These are phyloP conservation scores for Chenopodium berlandieri DNA, from an alignment of 148 eudicot species.

Conservation along the genomic window DNA sequence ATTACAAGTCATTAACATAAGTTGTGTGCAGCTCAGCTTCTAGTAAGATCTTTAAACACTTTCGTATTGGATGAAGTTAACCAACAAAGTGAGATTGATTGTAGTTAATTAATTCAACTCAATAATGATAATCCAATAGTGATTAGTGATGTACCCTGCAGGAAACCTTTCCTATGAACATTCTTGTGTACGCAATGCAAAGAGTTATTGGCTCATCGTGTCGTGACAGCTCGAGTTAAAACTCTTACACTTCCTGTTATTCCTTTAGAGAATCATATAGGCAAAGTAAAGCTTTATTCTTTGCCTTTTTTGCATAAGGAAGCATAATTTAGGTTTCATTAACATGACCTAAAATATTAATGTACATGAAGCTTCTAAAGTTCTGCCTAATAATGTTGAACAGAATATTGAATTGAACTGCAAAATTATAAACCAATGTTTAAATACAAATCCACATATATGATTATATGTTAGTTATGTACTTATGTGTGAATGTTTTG, in stretches of 20 bases:
- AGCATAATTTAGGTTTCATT: conserved; percentile 4
- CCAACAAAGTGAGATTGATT: conserved; percentile 8
- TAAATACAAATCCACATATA: too few species aligned
- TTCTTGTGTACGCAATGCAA: not conserved
- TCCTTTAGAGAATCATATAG: not conserved
- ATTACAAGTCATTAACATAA: not conserved
- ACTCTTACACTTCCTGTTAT: not conserved
- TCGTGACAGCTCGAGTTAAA: not conserved
- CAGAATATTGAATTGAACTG: not conserved
- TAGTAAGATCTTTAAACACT: not conserved
- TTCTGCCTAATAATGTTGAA: not conserved
- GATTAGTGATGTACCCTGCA: not conserved
- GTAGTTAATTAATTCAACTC: not conserved
- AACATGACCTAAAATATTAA: not conserved
- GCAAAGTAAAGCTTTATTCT: conserved; percentile 9
- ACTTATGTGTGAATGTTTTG: not conserved
- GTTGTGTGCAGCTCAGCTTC: conserved; percentile 16
- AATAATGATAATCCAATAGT: not conserved
- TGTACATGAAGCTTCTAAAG: not conserved
- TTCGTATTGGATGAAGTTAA: conserved; percentile 20
- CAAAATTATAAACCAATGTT: not conserved
- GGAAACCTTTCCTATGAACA: not conserved
- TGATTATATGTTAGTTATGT: too few species aligned
- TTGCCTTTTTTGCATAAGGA: conserved; percentile 6
- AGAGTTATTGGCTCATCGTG: not conserved